Evolutionary conservation across 2,329 filamentous ascomycete genomes (phyloP), one percentile per base, ranked within the genome.

Genomic region (Pezicula carpinea): DNA sequence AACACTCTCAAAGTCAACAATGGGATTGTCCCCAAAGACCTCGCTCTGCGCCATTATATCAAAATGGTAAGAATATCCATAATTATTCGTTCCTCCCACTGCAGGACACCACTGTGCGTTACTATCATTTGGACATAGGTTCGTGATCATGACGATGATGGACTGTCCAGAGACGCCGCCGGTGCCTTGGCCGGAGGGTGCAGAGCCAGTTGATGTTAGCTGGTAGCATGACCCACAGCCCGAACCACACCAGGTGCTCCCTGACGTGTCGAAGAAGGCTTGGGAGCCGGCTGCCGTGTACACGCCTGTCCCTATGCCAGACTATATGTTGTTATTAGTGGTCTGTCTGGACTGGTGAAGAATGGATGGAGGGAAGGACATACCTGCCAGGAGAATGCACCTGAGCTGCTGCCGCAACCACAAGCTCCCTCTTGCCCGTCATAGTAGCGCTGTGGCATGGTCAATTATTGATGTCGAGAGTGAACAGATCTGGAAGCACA

Each of bases 61-160:
- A 44, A 67, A 68, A 51, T 66, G 64, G 44, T 66, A 66, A 39
- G 50, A 53, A 51, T 61, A 67, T 3, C 64, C 64, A 47, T 66
- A 66, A 3, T 61, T 23, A 43, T 67, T 67, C 4, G 49, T 59
- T 15, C 46, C 54, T n/a, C 58, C 61, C 6, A 57, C 50, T n/a
- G 44, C 42, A 3, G 64, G 60, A 48, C 66, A 68, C 66, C 66
- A 68, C 50, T 59, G 50, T 39, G 57, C 55, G 39, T 67, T 68
- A 13, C 66, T 62, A 34, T 54, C 56, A 48, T 64, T 56, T 1
- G 66, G 65, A 47, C 66, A 68, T 6, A 67, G 55, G 44, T 68
- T 67, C 17, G 63, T 66, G 18, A 42, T 59, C 60, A 63, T 62
- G 36, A 64, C 59, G 26, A 55, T 58, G 42, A 64, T 62, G 45